phyloP scores from a whole-genome alignment of 2,329 filamentous ascomycete species.

The Scleromitrula shiraiana region DNA sequence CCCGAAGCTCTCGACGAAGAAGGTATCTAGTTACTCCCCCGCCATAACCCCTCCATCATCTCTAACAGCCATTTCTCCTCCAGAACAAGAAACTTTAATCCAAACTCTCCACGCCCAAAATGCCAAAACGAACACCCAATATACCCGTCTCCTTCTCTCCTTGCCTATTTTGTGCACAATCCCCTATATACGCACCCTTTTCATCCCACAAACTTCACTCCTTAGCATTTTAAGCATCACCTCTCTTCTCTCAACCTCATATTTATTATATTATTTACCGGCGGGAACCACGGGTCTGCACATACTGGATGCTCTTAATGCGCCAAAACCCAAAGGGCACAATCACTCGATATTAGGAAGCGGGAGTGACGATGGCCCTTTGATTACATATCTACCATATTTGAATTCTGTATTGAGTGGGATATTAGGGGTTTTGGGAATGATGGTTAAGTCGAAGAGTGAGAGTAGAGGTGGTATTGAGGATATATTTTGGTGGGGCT shows the following conservation, averaged over 20 bases:
- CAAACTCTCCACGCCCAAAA: conserved; percentile 46
- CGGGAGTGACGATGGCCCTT: conserved; percentile 33
- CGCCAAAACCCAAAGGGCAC: not conserved
- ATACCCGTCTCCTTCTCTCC: conserved; percentile 48
- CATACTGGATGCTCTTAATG: conserved; percentile 35
- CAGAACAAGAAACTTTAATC: conserved; percentile 61
- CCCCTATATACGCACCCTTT: conserved; percentile 45
- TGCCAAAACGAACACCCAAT: conserved; percentile 47
- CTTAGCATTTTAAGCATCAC: conserved; percentile 50
- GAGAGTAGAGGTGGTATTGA: conserved; percentile 16
- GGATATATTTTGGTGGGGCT: conserved; percentile 32
- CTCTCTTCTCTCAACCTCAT: conserved; percentile 55
- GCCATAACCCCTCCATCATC: not conserved
- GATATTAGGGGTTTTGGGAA: conserved; percentile 39
- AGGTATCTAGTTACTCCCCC: conserved; percentile 38
- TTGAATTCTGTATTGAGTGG: conserved; percentile 51
- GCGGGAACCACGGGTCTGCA: conserved; percentile 46
- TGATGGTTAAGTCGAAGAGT: conserved; percentile 18
- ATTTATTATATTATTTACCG: conserved; percentile 49
- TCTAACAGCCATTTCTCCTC: not conserved
- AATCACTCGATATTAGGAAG: not conserved
- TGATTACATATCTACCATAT: conserved; percentile 51
- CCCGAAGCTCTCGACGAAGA: conserved; percentile 67
- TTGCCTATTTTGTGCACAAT: conserved; percentile 50
- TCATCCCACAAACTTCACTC: conserved; percentile 29